Percentiles rank a stretch among this genome's conserved stretches.
These are phyloP conservation scores for Penicillium expansum DNA, from an alignment of 2,329 filamentous ascomycete species.

Conservation along the genomic window DNA sequence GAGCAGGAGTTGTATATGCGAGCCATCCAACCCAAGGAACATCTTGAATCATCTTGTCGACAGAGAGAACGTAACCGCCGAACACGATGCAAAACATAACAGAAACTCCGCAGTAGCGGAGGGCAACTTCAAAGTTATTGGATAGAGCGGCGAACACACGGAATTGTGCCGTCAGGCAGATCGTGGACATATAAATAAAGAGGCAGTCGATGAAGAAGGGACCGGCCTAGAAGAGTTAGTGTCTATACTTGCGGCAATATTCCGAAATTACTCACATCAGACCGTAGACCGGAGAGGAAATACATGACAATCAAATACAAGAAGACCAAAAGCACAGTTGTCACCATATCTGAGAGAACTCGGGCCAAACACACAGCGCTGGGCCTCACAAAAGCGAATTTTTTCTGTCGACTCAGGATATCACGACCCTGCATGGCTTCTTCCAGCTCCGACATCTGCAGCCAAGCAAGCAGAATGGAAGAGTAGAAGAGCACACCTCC, in stretches of 20 bases:
- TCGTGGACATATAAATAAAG: constrained; percentile 57
- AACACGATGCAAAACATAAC: constrained; percentile 60
- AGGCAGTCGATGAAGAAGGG: constrained; percentile 64
- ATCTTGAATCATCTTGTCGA: constrained; percentile 53
- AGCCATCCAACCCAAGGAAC: constrained; percentile 64
- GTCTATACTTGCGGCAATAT: neutral
- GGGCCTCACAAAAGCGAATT: constrained; percentile 63
- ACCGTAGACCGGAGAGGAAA: constrained; percentile 51
- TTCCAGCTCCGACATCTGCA: constrained; percentile 72
- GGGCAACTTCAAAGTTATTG: constrained; percentile 60
- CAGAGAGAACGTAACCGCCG: constrained; percentile 61
- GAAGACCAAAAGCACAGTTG: constrained; percentile 52
- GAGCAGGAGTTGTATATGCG: constrained; percentile 45
- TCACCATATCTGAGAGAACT: constrained; percentile 56
- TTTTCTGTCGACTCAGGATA: constrained; percentile 63
- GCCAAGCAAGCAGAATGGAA: constrained; percentile 60
- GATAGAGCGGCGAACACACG: constrained; percentile 60
- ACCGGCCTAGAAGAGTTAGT: constrained; percentile 41
- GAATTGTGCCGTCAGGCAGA: constrained; percentile 61
- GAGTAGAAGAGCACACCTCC: constrained; percentile 62
- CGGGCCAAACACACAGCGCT: constrained; percentile 59
- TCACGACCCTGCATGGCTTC: constrained; percentile 68
- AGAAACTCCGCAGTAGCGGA: constrained; percentile 58
- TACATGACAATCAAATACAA: constrained; percentile 61
- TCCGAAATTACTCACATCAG: constrained; percentile 20